Conservation (phyloP, 495 filamentous ascomycete genomes). For the Aspergillus avenaceus region DNA sequence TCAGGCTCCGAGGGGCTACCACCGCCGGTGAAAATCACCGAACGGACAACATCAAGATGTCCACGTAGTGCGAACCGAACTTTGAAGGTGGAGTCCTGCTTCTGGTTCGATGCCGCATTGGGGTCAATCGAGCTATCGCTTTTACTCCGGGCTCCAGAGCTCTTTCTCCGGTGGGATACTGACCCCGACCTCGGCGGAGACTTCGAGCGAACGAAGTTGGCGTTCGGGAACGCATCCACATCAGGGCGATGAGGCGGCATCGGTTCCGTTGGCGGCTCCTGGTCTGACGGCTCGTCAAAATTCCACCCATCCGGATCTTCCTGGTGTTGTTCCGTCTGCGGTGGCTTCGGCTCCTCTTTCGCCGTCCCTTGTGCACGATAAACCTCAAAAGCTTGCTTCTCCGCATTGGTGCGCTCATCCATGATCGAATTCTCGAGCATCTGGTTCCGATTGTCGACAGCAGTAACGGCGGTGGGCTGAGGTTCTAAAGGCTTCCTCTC, state of each 20-base stretch:
- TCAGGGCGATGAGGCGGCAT: slow-evolving; percentile 66
- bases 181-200: slow-evolving; percentile 68
- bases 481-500: slow-evolving; percentile 37
- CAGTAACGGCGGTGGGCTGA: slow-evolving; percentile 33
- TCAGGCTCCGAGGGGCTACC: slow-evolving; percentile 93
- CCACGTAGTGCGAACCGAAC: slow-evolving; percentile 88
- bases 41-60: slow-evolving; percentile 88
- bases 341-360: slow-evolving; percentile 29
- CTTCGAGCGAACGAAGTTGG: slow-evolving; percentile 70
- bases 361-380: slow-evolving; percentile 45
- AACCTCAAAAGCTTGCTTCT: slow-evolving; percentile 55
- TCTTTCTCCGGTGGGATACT: slow-evolving; percentile 73
- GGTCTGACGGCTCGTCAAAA: slow-evolving; percentile 66
- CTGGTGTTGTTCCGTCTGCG: slow-evolving; percentile 33
- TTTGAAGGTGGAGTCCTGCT: slow-evolving; percentile 73
- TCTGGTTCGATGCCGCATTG: slow-evolving; percentile 25
- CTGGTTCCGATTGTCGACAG: slow-evolving; percentile 36
- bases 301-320: slow-evolving; percentile 81
- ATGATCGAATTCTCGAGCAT: slow-evolving; percentile 31
- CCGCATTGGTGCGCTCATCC: slow-evolving; percentile 54
- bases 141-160: slow-evolving; percentile 65
- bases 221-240: slow-evolving; percentile 78
- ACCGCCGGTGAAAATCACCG: slow-evolving; percentile 92
- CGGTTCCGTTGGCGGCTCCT: slow-evolving; percentile 41
- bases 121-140: slow-evolving; percentile 50